Conservation (phyloP, 331 rosid species). For the Cucumis variabilis region DNA sequence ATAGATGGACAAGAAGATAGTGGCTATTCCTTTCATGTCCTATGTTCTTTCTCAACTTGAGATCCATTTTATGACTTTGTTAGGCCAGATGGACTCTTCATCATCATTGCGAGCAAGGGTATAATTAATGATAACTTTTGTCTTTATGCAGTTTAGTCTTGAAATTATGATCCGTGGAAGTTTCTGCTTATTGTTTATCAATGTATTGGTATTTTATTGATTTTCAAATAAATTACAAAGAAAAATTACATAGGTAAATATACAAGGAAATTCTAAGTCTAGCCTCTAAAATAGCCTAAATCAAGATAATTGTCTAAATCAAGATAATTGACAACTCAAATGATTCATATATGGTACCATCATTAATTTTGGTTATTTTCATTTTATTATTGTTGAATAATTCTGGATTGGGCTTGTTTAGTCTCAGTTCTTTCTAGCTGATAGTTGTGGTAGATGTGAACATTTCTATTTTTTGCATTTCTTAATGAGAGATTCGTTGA, state of each 20-base stretch:
- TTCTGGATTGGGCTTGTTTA: neutral
- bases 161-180: neutral
- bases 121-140: neutral
- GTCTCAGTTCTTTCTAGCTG: neutral
- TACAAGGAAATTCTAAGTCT: no score
- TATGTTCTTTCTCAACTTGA: conserved; percentile 94
- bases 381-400: no score
- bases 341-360: no score
- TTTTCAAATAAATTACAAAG: no score
- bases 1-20: conserved; percentile 85
- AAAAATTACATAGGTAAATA: no score
- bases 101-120: conserved; percentile 98
- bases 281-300: no score
- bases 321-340: no score
- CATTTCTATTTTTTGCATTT: neutral
- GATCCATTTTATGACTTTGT: conserved; percentile 89
- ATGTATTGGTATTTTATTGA: no score
- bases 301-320: no score
- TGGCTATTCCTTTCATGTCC: conserved; percentile 79
- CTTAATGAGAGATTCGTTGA: neutral
- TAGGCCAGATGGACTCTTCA: conserved; percentile 90
- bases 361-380: no score
- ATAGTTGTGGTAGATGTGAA: neutral
- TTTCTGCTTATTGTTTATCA: neutral
- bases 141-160: neutral